Evolutionary conservation across 306 rosid species (phyloP), one percentile per base, ranked within the genome.

Genomic region (Astragalus membranaceus): DNA sequence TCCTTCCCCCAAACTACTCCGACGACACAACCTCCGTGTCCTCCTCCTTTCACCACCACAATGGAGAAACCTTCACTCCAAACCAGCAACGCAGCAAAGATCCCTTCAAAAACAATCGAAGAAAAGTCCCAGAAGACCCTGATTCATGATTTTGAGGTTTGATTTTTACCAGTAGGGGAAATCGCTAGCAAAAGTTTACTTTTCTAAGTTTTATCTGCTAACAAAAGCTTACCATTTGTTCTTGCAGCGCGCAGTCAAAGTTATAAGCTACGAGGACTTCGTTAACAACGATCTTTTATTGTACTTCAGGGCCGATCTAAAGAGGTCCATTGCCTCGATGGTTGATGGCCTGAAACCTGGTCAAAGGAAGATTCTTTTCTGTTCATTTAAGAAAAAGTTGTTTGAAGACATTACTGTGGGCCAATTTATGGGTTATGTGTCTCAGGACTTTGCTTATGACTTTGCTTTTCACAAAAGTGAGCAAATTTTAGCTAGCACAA

Each of bases 271-370:
- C 84, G 83, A 87, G 49, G 98, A 94, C 76, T 94, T 90, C 17
- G 96, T 94, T 32, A 91, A 94, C 85, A 88, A 94, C 81, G 96
- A 94, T 73, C 96, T 94, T 48, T 85, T 94, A 75, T 56, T 88
- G 79, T 94, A 87, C 83, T 94, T 96, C 8, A 81, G 88, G 88
- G 96, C 98, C 0, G 98, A 94, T 83, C 87, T 88, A 51, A 96
- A 88, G 48, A 82, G 97, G 86, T 94, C 98, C 7, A 94, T 94
- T 81, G 95, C 98, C 17, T 88, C 96, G 1, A 77, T 94, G 98
- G 90, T 94, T 72, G 98, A 94, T 78, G 96, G 98, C 59, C 88
- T 94, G 64, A 90, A 94, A 83, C 98, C 98, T 36, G 92, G 96
- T 55, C 98, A 94, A 64, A 87, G 98, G 80, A 94, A 94, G 85